Evolutionary conservation across 192 early-diverging fungal species (phyloP), one percentile per base, ranked within the genome.

Genomic region (Backusella sp.): DNA sequence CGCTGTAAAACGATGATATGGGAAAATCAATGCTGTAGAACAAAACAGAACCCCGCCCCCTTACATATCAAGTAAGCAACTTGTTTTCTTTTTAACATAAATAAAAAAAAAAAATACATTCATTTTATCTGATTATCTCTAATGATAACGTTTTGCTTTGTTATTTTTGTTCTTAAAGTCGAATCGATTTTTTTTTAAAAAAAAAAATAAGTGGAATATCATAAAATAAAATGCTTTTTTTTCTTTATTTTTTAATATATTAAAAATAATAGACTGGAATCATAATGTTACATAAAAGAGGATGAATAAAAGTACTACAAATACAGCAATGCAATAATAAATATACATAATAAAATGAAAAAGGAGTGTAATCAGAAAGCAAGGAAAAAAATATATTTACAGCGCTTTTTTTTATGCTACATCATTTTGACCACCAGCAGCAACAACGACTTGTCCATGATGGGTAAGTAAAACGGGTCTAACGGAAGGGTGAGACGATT

Each of bases 401-500:
- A 62, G 11, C 26, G 3, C 32, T 32, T 53, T 12, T 59, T 59
- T 62, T 62, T 62, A 62, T 62, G 56, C 9, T 62, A 62, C 6
- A 28, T 28, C 23, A 26, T 28, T 62, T 26, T 62, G 56, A 62
- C 23, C n/a, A 37, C 34, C 37, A 37, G 68, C 32, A 19, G 35
- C 68, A 39, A 72, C 71, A 36, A 72, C 71, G 23, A 72, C 71
- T 59, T 72, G 71, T 21, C 71, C 53, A 7, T 73, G 53, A 42
- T 73, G 72, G 14, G 52, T 65, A 28, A 73, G 36, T 73, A 73
- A 34, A 30, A 65, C 72, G 28, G 72, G 72, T 28, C 72, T 32
- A 37, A 37, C 53, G 14, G 66, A 37, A 12, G 44, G 39, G 14
- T 39, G 37, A 28, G 30, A 37, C 30, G 52, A 65, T 39, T 52